These are phyloP conservation scores for Podospora sp. DNA, from an alignment of 495 filamentous ascomycete species.

Conservation along the genomic window DNA sequence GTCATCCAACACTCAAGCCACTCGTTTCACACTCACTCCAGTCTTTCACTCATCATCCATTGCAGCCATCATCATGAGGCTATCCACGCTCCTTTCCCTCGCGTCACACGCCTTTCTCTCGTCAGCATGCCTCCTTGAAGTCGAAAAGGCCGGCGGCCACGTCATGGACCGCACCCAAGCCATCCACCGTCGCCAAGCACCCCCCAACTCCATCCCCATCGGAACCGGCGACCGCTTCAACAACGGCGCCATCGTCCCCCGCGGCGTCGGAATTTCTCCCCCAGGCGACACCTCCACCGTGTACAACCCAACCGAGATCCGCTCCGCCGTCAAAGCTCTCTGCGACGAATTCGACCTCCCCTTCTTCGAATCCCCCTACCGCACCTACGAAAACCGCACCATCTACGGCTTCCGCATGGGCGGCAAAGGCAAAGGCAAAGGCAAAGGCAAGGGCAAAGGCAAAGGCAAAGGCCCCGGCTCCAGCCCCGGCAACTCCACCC, in stretches of 20 bases:
- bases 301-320: slow-evolving; percentile 21
- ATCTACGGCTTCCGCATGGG: slow-evolving; percentile 17
- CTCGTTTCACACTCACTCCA: not conserved
- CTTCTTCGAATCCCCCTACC: slow-evolving; percentile 19
- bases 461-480: not conserved
- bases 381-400: slow-evolving; percentile 18
- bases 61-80: not conserved
- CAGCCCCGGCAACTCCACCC: not conserved
- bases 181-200: slow-evolving; percentile 9
- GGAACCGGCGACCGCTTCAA: slow-evolving; percentile 24
- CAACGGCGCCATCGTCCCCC: slow-evolving; percentile 14
- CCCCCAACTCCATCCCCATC: slow-evolving; percentile 14
- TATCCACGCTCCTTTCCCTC: not conserved
- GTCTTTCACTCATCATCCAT: not conserved
- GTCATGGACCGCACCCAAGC: not conserved
- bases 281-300: slow-evolving; percentile 13
- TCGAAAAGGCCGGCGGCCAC: slow-evolving; percentile 6
- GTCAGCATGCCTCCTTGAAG: slow-evolving; percentile 6
- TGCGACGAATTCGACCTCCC: slow-evolving; percentile 15
- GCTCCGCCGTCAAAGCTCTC: slow-evolving; percentile 16
- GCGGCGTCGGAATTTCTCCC: slow-evolving; percentile 17
- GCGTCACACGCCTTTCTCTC: not conserved
- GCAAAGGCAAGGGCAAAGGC: not conserved
- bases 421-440: not conserved
- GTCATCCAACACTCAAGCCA: too few relatives aligned